phyloP scores from a whole-genome alignment of 2,329 filamentous ascomycete species.

The Chaetomium globosum region DNA sequence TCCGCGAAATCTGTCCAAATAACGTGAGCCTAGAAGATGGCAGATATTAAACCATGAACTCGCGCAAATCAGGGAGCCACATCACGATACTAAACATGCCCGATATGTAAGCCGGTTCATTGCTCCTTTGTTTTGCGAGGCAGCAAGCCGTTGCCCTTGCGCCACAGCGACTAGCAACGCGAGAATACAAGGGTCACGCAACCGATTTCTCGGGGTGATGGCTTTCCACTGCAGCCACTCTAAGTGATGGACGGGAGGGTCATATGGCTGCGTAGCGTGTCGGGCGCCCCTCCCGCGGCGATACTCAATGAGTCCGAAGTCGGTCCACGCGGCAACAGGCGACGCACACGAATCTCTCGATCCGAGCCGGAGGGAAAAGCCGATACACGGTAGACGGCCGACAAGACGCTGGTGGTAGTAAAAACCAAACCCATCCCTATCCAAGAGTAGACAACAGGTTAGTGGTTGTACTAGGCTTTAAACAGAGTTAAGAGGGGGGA shows the following conservation, averaged over 20 bases:
- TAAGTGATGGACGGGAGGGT: neutral
- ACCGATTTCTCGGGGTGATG: neutral
- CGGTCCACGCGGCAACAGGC: neutral
- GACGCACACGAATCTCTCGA: neutral
- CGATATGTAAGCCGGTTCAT: neutral
- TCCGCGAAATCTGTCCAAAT: neutral
- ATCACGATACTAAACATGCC: neutral
- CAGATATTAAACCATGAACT: neutral
- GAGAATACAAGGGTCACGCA: slow-evolving; percentile 5
- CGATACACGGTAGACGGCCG: neutral
- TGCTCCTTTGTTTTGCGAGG: neutral
- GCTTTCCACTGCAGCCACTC: neutral
- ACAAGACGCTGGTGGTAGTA: neutral
- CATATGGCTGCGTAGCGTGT: too few relatives aligned
- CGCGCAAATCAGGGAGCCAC: neutral
- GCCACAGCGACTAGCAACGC: slow-evolving; percentile 7
- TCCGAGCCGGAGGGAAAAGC: neutral
- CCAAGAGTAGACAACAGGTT: neutral
- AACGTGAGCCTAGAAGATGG: slow-evolving; percentile 1
- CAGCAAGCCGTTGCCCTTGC: neutral
- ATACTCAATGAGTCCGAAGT: neutral
- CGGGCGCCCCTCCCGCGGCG: neutral
- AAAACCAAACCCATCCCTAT: neutral
- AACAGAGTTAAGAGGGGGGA: too few relatives aligned
- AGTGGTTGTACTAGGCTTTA: neutral